Conservation (phyloP, 352 stramenopile species). For the Phytophthora aleatoria region DNA sequence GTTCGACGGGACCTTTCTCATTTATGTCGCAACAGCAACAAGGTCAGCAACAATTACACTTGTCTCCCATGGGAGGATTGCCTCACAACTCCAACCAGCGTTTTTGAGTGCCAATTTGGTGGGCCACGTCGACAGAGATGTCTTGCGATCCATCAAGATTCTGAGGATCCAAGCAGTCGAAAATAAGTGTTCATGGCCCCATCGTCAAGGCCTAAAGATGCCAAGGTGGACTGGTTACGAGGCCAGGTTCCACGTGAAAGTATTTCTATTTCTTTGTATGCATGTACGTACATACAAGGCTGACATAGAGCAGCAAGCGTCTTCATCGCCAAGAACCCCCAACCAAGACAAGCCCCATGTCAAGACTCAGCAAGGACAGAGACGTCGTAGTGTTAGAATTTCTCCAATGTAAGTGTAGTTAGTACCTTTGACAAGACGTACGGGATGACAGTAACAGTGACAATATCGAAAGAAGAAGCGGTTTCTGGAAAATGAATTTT, state of each 20-base stretch:
- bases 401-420: constrained; percentile 33
- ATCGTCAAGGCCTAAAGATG: neutral
- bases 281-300: constrained; percentile 15
- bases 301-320: constrained; percentile 33
- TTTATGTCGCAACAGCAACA: constrained; percentile 39
- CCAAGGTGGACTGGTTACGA: constrained; percentile 1
- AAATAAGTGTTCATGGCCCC: neutral
- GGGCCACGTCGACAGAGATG: no score
- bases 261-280: constrained; percentile 18
- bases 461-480: constrained; percentile 17
- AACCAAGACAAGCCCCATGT: constrained; percentile 19
- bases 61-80: constrained; percentile 38
- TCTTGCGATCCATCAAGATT: neutral
- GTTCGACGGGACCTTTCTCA: constrained; percentile 18
- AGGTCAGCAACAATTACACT: constrained; percentile 35
- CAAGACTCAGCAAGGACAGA: constrained; percentile 12
- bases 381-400: constrained; percentile 31
- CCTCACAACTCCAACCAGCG: constrained; percentile 30
- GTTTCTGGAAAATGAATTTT: constrained; percentile 20
- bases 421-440: constrained; percentile 18
- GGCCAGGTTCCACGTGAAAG: neutral
- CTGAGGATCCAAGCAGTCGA: neutral
- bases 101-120: constrained; percentile 24
- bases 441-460: constrained; percentile 31
- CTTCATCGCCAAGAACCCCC: constrained; percentile 32